Evolutionary conservation across 805 yeast genomes (phyloP).

Genomic region (Zygotorulaspora florentina): DNA sequence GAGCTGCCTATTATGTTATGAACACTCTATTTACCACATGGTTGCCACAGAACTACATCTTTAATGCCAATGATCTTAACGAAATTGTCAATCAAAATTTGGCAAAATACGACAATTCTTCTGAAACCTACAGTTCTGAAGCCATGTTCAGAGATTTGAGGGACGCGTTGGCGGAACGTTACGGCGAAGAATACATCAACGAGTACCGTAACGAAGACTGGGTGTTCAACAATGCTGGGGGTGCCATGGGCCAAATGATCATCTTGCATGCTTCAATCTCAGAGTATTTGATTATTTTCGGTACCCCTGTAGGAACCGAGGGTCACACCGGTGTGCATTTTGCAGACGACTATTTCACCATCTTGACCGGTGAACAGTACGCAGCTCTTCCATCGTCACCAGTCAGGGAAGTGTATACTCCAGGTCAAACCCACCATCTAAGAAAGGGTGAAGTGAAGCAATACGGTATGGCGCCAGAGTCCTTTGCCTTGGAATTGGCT

Average conservation of each 20-base stretch:
- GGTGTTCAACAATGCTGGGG: slow-evolving; percentile 97
- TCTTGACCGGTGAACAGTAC: slow-evolving; percentile 69
- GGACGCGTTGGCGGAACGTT: slow-evolving; percentile 51
- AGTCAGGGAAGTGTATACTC: slow-evolving; percentile 64
- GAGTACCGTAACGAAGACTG: slow-evolving; percentile 74
- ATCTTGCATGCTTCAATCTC: slow-evolving; percentile 91
- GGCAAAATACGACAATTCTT: slow-evolving; percentile 38
- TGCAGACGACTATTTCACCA: slow-evolving; percentile 96
- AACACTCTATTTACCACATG: slow-evolving; percentile 46
- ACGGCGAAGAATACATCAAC: slow-evolving; percentile 71
- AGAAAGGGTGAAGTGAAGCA: slow-evolving; percentile 72
- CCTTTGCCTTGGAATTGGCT: slow-evolving; percentile 90
- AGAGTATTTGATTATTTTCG: slow-evolving; percentile 90
- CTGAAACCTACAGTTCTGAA: slow-evolving; percentile 53
- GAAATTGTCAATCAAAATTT: slow-evolving; percentile 53
- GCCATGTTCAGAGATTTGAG: slow-evolving; percentile 61
- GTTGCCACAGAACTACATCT: slow-evolving; percentile 68
- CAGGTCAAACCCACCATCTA: slow-evolving; percentile 86
- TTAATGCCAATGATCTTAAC: slow-evolving; percentile 63
- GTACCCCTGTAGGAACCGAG: slow-evolving; percentile 90
- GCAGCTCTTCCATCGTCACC: slow-evolving; percentile 68
- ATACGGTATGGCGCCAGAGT: slow-evolving; percentile 76
- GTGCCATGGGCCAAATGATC: slow-evolving; percentile 97
- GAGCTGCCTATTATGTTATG: slow-evolving; percentile 23
- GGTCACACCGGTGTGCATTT: slow-evolving; percentile 95